Evolutionary conservation across 148 eudicot species (phyloP).

Genomic region (Simmondsia chinensis): DNA sequence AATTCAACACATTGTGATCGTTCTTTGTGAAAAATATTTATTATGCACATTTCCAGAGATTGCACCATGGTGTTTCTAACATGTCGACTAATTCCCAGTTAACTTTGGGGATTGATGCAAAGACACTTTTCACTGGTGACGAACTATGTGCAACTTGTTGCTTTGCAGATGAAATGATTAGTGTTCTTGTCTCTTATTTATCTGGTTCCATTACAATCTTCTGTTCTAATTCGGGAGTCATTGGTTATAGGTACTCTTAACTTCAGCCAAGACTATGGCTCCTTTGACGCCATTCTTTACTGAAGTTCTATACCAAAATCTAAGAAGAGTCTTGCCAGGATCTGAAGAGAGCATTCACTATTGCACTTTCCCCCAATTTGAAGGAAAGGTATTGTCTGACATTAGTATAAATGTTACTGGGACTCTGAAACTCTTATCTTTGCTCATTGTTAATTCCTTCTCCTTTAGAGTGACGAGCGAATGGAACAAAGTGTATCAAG

Average conservation of each 20-base stretch:
- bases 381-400: slow-evolving; percentile 56
- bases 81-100: too few species aligned
- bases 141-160: too few species aligned
- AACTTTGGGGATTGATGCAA: too few species aligned
- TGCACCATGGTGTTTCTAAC: too few species aligned
- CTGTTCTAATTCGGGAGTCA: neutral
- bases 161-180: too few species aligned
- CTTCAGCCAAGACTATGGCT: slow-evolving; percentile 93
- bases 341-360: slow-evolving; percentile 86
- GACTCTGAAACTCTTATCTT: too few species aligned
- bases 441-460: neutral
- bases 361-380: slow-evolving; percentile 78
- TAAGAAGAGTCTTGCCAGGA: slow-evolving; percentile 57
- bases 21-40: too few species aligned
- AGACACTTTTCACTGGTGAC: too few species aligned
- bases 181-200: too few species aligned
- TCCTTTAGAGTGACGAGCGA: slow-evolving; percentile 63
- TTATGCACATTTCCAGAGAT: too few species aligned
- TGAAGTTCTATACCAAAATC: slow-evolving; percentile 82
- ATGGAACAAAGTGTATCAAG: slow-evolving; percentile 95
- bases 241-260: slow-evolving; percentile 60
- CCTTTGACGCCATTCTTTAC: slow-evolving; percentile 96
- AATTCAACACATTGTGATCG: too few species aligned
- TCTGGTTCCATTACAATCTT: neutral
- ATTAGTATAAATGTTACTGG: neutral